Evolutionary conservation across 768 basidiomycete genomes (phyloP), one percentile per base, ranked within the genome.

Genomic region (Pulveroboletus sp.): DNA sequence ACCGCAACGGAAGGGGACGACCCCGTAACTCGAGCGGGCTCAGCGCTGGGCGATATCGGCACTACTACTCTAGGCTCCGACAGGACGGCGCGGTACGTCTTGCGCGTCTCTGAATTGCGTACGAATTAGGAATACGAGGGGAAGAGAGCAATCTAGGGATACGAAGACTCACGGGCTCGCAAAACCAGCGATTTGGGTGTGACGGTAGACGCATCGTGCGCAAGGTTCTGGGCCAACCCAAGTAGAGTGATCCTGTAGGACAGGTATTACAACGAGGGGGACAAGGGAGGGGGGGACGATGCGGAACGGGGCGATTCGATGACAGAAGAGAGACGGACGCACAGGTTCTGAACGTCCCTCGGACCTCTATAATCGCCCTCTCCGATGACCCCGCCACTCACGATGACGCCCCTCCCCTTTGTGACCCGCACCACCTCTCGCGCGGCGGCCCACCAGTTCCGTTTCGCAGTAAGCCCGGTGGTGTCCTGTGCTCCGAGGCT

Each of bases 371-470:
- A 63, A 64, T 90, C 84, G 14, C 75, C 75, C 39, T 80, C 75
- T 6, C 73, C 68, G n/a, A 76, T 66, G 0, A 79, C 82, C 0
- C 87, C 88, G 2, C 87, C 78, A 51, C 84, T 86, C 7, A 91
- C 72, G 11, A 94, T 63, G 46, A 93, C 63, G 0, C 82, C 84
- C 61, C 83, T 88, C 1, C 90, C 89, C 56, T 89, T 89, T 3
- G 89, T 85, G 2, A 90, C 89, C 1, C 91, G 76, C 15, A 81
- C 75, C 3, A 93, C 72, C 66, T 94, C 91, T 31, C 84, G 72
- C 10, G 88, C 80, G 0, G 80, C 75, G 0, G 86, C 81, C 91
- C 91, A 89, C 90, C 89, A 89, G 56, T 91, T 89, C 36, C 87
- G 71, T 69, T 87, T 88, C 5, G 80, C 78, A 8, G 65, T 67